A percentile compares a stretch with the other conserved stretches of the same genome.
Evolutionary conservation across 257 asterid genomes (phyloP).

Genomic region (Ligustrum vulgare): DNA sequence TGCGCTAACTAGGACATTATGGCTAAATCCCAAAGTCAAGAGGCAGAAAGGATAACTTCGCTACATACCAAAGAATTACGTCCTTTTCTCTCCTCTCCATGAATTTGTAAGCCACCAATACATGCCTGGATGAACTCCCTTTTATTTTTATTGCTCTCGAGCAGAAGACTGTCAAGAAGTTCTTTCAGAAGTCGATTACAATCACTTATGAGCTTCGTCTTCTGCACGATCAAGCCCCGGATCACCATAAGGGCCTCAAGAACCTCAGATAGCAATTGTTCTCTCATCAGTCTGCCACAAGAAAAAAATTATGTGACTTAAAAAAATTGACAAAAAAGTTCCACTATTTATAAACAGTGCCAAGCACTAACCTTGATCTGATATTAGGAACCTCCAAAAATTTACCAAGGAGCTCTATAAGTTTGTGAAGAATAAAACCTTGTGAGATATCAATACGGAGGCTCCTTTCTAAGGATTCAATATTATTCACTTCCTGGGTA

Average conservation of each 20-base stretch:
- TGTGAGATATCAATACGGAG: slow-evolving; percentile 95
- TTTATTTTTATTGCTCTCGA: slow-evolving; percentile 91
- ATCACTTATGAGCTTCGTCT: slow-evolving; percentile 92
- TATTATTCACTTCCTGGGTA: slow-evolving; percentile 70
- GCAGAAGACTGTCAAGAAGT: slow-evolving; percentile 90
- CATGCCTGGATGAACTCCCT: slow-evolving; percentile 96
- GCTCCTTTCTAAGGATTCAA: slow-evolving; percentile 96
- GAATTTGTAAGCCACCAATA: slow-evolving; percentile 88
- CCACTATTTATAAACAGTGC: background rate
- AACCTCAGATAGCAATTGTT: slow-evolving; percentile 78
- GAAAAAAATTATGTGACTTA: slow-evolving; percentile 8
- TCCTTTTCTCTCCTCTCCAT: slow-evolving; percentile 80
- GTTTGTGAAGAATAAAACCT: slow-evolving; percentile 97
- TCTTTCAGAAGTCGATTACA: slow-evolving; percentile 90
- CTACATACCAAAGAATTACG: slow-evolving; percentile 83
- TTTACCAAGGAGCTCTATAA: slow-evolving; percentile 95
- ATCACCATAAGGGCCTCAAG: slow-evolving; percentile 98
- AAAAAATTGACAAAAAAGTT: slow-evolving; percentile 15
- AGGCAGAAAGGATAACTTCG: slow-evolving; percentile 21
- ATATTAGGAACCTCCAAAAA: slow-evolving; percentile 93
- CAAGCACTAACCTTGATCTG: slow-evolving; percentile 71
- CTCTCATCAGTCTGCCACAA: slow-evolving; percentile 83
- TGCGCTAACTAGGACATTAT: background rate
- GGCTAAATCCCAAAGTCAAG: background rate
- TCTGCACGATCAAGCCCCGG: slow-evolving; percentile 92